Percentiles rank a stretch among this genome's conserved stretches.
phyloP scores from a whole-genome alignment of 2,329 filamentous ascomycete species.

The Neoarthrinium moseri region DNA sequence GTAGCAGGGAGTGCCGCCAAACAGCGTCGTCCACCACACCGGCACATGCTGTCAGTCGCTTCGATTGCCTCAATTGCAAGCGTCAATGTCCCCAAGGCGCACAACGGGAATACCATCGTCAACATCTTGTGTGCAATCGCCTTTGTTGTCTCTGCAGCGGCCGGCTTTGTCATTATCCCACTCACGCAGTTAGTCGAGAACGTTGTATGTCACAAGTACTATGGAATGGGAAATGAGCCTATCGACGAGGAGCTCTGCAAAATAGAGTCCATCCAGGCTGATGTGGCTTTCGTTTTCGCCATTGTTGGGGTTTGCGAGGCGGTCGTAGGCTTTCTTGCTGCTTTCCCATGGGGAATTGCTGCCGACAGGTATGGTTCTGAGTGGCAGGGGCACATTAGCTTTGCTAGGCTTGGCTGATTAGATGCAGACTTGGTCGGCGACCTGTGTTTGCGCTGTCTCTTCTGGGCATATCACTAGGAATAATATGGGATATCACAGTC shows the following conservation, averaged over 20 bases:
- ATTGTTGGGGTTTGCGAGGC: conserved; percentile 25
- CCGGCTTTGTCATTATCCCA: conserved; percentile 30
- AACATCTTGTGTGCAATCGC: conserved; percentile 30
- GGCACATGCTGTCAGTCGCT: conserved; percentile 17
- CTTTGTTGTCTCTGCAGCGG: conserved; percentile 28
- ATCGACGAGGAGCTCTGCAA: conserved; percentile 38
- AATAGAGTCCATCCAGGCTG: conserved; percentile 28
- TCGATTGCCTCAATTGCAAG: conserved; percentile 18
- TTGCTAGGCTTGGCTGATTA: too few relatives aligned
- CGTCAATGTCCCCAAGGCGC: conserved; percentile 22
- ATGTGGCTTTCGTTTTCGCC: conserved; percentile 34
- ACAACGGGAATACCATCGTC: conserved; percentile 24
- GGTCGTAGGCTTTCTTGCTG: conserved; percentile 30
- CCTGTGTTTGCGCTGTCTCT: conserved; percentile 30
- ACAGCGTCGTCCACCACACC: conserved; percentile 17
- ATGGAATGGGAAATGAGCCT: conserved; percentile 21
- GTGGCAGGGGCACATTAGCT: too few relatives aligned
- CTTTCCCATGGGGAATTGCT: conserved; percentile 37
- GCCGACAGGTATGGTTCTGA: conserved; percentile 26
- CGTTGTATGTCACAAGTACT: conserved; percentile 34
- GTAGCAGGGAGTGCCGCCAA: not conserved
- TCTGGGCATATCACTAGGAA: conserved; percentile 25
- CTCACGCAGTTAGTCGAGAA: conserved; percentile 34
- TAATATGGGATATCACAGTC: conserved; percentile 28
- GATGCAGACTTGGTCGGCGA: conserved; percentile 33